Evolutionary conservation across 2,329 filamentous ascomycete species (phyloP), one percentile per base, ranked within the genome.

Genomic region (Fusarium domesticum): DNA sequence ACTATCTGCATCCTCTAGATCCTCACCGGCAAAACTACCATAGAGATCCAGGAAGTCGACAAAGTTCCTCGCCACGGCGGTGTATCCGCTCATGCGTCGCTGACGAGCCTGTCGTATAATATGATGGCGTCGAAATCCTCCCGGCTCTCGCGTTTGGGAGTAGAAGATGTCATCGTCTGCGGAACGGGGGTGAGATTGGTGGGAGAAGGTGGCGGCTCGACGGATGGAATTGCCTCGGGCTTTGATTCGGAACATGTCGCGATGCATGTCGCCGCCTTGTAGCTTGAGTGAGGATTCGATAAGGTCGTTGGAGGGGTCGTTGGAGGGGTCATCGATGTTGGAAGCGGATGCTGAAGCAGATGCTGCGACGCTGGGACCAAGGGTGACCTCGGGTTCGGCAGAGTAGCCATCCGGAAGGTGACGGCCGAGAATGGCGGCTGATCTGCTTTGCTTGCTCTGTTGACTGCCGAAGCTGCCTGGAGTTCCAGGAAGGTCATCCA

Each of bases 261-360:
- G 82, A 62, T 90, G 86, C 17, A 91, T 84, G 58, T 91, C 87
- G 32, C 87, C 87, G 39, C 87, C 87, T 59, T 86, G 85, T 3
- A 90, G 73, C 46, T 74, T 80, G 41, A 90, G 70, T 0, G 87
- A 90, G 2, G 85, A 89, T 43, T 70, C 65, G 25, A 67, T 48
- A n/a, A 53, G 48, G 47, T 84, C 79, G 35, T 67, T 64, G n/a
- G n/a, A n/a, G n/a, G n/a, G n/a, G n/a, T n/a, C n/a, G 18, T 56
- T 53, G 28, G 52, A 42, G 39, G 45, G 40, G 10, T 49, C 47
- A 10, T 50, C 51, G 35, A 45, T 32, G 18, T 42, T 50, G 28
- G 52, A 37, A 12, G 48, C 47, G 15, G 58, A 51, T 18, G 51
- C 43, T 5, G 52, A 46, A 8, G 54, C 45, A 18, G 37, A 18